Conservation (phyloP, 345 rosid genomes). For the Linum usitatissimum region DNA sequence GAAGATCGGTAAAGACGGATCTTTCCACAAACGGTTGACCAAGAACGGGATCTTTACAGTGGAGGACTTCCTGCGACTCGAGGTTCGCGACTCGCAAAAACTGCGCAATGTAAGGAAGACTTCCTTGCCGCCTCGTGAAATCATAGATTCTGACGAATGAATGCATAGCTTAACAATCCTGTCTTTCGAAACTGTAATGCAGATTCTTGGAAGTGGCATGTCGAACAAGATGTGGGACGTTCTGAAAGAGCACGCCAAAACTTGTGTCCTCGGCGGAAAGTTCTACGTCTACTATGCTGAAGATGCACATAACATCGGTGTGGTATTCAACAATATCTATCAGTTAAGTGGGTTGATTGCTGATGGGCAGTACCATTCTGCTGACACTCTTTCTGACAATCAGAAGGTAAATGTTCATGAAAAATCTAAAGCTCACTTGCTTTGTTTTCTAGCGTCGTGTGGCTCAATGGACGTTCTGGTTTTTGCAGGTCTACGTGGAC, state of each 20-base stretch:
- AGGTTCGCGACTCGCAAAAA: slow-evolving; percentile 72
- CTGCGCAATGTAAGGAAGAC: slow-evolving; percentile 55
- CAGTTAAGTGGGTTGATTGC: slow-evolving; percentile 48
- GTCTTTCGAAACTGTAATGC: slow-evolving; percentile 15
- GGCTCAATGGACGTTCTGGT: neutral
- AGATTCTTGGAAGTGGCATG: slow-evolving; percentile 99
- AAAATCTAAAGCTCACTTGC: neutral
- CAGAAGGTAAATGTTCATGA: slow-evolving; percentile 52
- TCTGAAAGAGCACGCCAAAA: slow-evolving; percentile 86
- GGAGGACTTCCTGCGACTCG: slow-evolving; percentile 76
- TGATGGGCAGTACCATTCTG: slow-evolving; percentile 53
- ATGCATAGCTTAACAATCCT: slow-evolving; percentile 13
- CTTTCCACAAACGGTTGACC: slow-evolving; percentile 86
- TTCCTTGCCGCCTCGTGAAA: slow-evolving; percentile 14
- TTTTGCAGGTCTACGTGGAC: slow-evolving; percentile 17
- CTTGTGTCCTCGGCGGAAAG: slow-evolving; percentile 72
- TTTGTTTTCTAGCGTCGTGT: neutral
- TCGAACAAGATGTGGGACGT: slow-evolving; percentile 99
- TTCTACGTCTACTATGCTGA: slow-evolving; percentile 76
- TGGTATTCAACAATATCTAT: slow-evolving; percentile 70
- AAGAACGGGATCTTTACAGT: slow-evolving; percentile 76
- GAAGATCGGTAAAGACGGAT: slow-evolving; percentile 95
- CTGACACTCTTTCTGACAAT: slow-evolving; percentile 63
- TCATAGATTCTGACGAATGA: neutral
- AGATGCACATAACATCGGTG: slow-evolving; percentile 44